Conservation (phyloP, 352 stramenopile genomes). For the Phytophthora quininea region DNA sequence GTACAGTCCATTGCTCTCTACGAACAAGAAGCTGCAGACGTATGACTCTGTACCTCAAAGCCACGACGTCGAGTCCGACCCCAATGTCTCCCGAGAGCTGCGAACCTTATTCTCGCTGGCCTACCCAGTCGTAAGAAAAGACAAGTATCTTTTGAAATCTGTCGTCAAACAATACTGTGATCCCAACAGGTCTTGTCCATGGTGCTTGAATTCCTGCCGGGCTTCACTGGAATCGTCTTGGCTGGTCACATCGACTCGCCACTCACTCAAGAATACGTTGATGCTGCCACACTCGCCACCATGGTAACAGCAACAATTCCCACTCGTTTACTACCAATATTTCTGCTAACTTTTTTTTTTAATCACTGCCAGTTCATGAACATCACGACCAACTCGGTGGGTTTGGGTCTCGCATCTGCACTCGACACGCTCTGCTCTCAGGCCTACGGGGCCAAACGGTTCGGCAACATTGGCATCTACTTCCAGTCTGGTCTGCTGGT, state of each 20-base stretch:
- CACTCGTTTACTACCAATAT: background rate
- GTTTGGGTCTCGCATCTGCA: constrained; percentile 66
- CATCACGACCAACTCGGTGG: constrained; percentile 60
- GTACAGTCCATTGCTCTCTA: constrained; percentile 13
- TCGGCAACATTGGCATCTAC: constrained; percentile 80
- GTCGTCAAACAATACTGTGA: background rate
- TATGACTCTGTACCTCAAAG: constrained; percentile 20
- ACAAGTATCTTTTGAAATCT: background rate
- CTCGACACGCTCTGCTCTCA: constrained; percentile 80
- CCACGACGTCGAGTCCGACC: constrained; percentile 20
- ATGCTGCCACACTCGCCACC: constrained; percentile 67
- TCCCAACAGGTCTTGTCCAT: constrained; percentile 45
- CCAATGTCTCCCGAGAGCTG: constrained; percentile 37
- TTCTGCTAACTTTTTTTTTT: background rate
- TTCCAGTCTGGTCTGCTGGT: constrained; percentile 71
- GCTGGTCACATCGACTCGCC: constrained; percentile 65
- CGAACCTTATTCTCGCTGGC: constrained; percentile 49
- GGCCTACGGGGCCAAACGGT: constrained; percentile 61
- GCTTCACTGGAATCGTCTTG: constrained; percentile 69
- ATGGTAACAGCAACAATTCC: constrained; percentile 49
- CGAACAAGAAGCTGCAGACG: constrained; percentile 17
- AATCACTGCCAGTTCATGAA: constrained; percentile 55
- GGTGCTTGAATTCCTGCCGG: constrained; percentile 49
- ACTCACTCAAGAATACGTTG: constrained; percentile 64
- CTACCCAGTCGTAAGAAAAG: constrained; percentile 40